Evolutionary conservation across 805 yeast species (phyloP), one percentile per base, ranked within the genome.

Genomic region (Saccharomycopsis sp.): DNA sequence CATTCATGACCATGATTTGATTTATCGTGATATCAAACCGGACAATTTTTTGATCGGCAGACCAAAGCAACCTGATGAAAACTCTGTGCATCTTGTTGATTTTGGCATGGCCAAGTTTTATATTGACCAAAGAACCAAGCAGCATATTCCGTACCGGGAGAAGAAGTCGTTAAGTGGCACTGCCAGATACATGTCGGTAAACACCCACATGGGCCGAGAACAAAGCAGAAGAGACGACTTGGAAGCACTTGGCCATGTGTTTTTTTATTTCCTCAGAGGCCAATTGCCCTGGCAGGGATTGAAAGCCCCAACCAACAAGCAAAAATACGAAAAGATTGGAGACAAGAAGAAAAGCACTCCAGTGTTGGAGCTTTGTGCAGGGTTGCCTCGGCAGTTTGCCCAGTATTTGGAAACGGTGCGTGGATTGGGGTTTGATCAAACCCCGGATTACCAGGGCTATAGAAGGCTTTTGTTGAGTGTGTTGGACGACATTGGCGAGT

Each of bases 101-200:
- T 92, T 92, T 59, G 98, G 98, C 49, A 92, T 92, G 97, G 97
- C 97, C 22, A 92, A 92, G 62, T 94, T 85, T 57, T 92, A 88
- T 63, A 77, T 97, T 58, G 98, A 92, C 64, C 96, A 97, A 40
- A 82, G 85, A 61, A 81, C 97, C 9, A 86, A 86, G 56, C 82
- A 80, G 56, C 98, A 92, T 62, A 92, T 92, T 50, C 97, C 98
- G 23, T 92, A 88, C 62, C 73, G 97, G 54, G 98, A 92, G 61
- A 85, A 88, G 61, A 92, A 92, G 63, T 85, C 95, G 4, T 67
- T 92, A 50, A 82, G 95, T 60, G 98, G 98, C 37, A 92, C 98
- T 2, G 98, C 97, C n/a, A 71, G 98, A 54, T 92, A 92, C 65
- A 92, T 92, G 96, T 81, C 94, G 22, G 88, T 92, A 51, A 92